phyloP scores from a whole-genome alignment of 768 basidiomycete genomes.

The Tremella fuciformis region DNA sequence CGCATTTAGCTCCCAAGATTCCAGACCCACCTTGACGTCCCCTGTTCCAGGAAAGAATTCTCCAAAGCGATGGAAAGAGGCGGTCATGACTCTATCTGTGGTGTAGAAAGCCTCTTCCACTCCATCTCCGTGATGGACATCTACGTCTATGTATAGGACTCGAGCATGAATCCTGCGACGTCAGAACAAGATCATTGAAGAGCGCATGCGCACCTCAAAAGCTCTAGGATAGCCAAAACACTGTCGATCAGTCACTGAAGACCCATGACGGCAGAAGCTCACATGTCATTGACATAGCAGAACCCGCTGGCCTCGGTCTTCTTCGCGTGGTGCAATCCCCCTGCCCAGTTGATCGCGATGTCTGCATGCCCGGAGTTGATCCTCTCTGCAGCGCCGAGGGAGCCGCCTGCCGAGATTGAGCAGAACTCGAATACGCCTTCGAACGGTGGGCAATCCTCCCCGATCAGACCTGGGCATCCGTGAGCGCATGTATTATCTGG shows the following conservation, averaged over 20 bases:
- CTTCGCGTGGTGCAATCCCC: slow-evolving; percentile 98
- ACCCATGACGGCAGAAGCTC: slow-evolving; percentile 11
- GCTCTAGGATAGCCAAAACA: slow-evolving; percentile 87
- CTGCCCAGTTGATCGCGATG: slow-evolving; percentile 93
- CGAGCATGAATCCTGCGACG: slow-evolving; percentile 58
- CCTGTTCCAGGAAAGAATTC: slow-evolving; percentile 91
- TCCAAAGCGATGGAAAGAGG: slow-evolving; percentile 94
- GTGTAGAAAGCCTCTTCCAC: slow-evolving; percentile 99
- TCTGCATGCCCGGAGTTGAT: slow-evolving; percentile 75
- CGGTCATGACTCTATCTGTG: slow-evolving; percentile 95
- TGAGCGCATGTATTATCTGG: slow-evolving; percentile 4
- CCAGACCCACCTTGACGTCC: slow-evolving; percentile 59
- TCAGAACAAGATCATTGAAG: too few relatives aligned
- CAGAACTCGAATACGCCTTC: slow-evolving; percentile 97
- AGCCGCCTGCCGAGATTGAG: slow-evolving; percentile 92
- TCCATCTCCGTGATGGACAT: slow-evolving; percentile 97
- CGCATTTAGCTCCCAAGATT: neutral
- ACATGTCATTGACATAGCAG: slow-evolving; percentile 83
- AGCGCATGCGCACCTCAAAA: slow-evolving; percentile 60
- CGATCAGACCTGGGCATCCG: slow-evolving; percentile 58
- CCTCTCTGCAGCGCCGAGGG: slow-evolving; percentile 79
- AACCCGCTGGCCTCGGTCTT: slow-evolving; percentile 97
- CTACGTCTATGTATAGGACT: slow-evolving; percentile 95
- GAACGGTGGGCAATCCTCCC: slow-evolving; percentile 94
- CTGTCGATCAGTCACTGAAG: slow-evolving; percentile 54